A percentile compares a stretch with the other conserved stretches of the same genome.
Conservation (phyloP, 495 filamentous ascomycete genomes). For the Tetracladium setigerum region DNA sequence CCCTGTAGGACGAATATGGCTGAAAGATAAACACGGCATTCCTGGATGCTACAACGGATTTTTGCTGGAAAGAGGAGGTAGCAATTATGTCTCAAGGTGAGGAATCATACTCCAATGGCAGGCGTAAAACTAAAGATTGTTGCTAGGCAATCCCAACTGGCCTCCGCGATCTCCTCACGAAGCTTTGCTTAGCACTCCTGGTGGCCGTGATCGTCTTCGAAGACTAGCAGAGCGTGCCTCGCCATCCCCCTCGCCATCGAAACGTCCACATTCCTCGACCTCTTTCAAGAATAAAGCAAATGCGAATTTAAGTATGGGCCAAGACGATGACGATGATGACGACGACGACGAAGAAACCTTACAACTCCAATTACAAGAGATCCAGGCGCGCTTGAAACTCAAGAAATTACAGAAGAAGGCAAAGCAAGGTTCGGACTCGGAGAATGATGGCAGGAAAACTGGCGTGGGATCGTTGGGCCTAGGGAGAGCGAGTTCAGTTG, state of each 20-base stretch:
- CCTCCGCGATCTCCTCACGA: slow-evolving; percentile 83
- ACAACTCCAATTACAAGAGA: slow-evolving; percentile 72
- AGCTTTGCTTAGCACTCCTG: slow-evolving; percentile 72
- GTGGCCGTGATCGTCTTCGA: slow-evolving; percentile 63
- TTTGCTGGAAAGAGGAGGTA: not conserved
- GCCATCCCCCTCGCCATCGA: slow-evolving; percentile 58
- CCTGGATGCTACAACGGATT: not conserved
- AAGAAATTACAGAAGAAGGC: slow-evolving; percentile 70
- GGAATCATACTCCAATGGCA: not conserved
- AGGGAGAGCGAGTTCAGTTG: slow-evolving; percentile 17
- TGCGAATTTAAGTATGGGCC: slow-evolving; percentile 6
- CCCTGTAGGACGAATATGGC: not conserved
- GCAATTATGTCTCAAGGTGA: slow-evolving; percentile 19
- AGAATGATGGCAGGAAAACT: slow-evolving; percentile 7
- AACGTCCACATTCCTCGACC: slow-evolving; percentile 14
- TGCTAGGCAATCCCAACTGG: slow-evolving; percentile 53
- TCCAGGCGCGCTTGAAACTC: slow-evolving; percentile 80
- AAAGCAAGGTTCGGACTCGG: slow-evolving; percentile 24
- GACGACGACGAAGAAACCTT: slow-evolving; percentile 90
- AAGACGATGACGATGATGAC: slow-evolving; percentile 34
- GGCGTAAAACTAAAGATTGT: not conserved
- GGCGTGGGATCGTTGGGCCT: not conserved
- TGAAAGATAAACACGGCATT: too few species aligned
- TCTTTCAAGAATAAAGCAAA: slow-evolving; percentile 23
- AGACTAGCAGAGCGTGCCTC: slow-evolving; percentile 55